Evolutionary conservation across 805 yeast species (phyloP).

Genomic region (Spathaspora passalidarum): DNA sequence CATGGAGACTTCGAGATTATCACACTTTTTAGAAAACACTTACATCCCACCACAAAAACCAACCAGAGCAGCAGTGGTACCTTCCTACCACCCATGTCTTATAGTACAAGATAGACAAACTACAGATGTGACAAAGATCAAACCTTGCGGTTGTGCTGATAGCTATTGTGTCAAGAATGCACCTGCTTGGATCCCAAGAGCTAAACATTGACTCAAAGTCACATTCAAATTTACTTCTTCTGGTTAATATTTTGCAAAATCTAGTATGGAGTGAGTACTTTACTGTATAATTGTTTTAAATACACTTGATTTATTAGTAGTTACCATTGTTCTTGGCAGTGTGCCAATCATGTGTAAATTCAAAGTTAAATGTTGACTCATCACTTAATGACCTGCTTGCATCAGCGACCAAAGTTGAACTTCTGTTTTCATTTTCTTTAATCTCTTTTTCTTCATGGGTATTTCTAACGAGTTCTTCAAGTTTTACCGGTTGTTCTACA

Average conservation of each 20-base stretch:
- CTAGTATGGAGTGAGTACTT: too few relatives aligned
- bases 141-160: conserved; percentile 43
- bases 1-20: conserved; percentile 44
- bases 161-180: conserved; percentile 38
- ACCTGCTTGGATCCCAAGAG: conserved; percentile 38
- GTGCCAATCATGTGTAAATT: too few relatives aligned
- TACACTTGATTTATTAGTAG: too few relatives aligned
- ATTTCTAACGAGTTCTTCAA: neutral
- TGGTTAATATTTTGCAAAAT: neutral
- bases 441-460: neutral
- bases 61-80: conserved; percentile 24
- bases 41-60: conserved; percentile 44
- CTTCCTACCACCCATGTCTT: conserved; percentile 54
- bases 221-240: conserved; percentile 1
- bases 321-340: too few relatives aligned
- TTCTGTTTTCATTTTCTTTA: neutral
- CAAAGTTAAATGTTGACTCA: too few relatives aligned
- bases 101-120: conserved; percentile 52
- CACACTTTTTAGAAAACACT: conserved; percentile 36
- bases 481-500: neutral
- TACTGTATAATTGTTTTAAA: too few relatives aligned
- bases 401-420: neutral
- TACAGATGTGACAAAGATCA: conserved; percentile 42
- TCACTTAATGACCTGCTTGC: neutral
- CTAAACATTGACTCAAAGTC: conserved; percentile 12